A percentile compares a stretch with the other conserved stretches of the same genome.
Evolutionary conservation across 2,329 filamentous ascomycete species (phyloP).

Genomic region (Colletotrichum aenigma): DNA sequence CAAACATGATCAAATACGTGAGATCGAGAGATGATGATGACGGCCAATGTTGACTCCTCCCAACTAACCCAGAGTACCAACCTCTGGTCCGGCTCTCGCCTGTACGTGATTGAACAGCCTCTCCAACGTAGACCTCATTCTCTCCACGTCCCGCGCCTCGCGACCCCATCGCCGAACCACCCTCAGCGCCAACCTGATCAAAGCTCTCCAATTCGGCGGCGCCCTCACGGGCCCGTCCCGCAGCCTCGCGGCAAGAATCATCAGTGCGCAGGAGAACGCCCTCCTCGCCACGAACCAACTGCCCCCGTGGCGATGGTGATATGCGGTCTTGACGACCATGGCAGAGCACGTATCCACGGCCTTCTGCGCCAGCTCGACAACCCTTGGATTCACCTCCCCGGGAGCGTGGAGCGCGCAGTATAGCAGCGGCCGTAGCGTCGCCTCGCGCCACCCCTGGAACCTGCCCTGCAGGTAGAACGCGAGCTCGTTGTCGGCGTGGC

Average conservation of each 20-base stretch:
- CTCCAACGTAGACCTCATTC: neutral
- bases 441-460: slow-evolving; percentile 17
- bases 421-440: slow-evolving; percentile 15
- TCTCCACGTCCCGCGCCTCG: neutral
- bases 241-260: slow-evolving; percentile 7
- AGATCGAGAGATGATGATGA: neutral
- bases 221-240: neutral
- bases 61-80: neutral
- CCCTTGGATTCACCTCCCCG: neutral
- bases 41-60: neutral
- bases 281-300: slow-evolving; percentile 16
- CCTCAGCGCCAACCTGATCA: neutral
- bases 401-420: slow-evolving; percentile 19
- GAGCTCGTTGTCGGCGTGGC: slow-evolving; percentile 15
- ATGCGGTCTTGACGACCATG: neutral
- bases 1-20: neutral
- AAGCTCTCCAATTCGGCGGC: neutral
- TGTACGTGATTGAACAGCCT: neutral
- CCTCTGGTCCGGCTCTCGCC: neutral
- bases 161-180: neutral
- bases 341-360: slow-evolving; percentile 7
- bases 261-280: neutral
- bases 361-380: slow-evolving; percentile 8
- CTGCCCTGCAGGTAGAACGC: slow-evolving; percentile 17
- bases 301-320: slow-evolving; percentile 17